Evolutionary conservation across 2,329 filamentous ascomycete species (phyloP).

Genomic region (Trichoderma brevicompactum): DNA sequence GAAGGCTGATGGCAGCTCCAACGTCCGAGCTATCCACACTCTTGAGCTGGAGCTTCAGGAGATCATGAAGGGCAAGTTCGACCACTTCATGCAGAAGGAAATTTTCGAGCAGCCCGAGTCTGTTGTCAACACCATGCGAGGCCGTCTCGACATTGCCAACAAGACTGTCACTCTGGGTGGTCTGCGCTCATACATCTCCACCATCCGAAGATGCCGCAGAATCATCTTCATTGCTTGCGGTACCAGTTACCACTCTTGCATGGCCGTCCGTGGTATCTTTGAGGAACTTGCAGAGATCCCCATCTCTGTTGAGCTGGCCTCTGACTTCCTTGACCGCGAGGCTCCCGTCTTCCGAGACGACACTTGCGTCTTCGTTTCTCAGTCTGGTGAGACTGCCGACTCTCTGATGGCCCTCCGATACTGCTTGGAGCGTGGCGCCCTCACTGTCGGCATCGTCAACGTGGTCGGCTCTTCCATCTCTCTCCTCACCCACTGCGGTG

Average conservation of each 20-base stretch:
- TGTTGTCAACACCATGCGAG: conserved; percentile 99
- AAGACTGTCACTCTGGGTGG: conserved; percentile 96
- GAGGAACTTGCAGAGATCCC: conserved; percentile 98
- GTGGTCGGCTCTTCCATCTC: conserved; percentile 98
- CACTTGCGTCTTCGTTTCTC: conserved; percentile 97
- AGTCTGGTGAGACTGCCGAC: conserved; percentile 98
- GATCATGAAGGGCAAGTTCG: conserved; percentile 99
- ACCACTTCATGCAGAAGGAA: conserved; percentile 99
- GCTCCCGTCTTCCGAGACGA: conserved; percentile 99
- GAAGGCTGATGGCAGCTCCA: conserved; percentile 95
- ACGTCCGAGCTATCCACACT: conserved; percentile 97
- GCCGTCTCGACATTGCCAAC: conserved; percentile 90
- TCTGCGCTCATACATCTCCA: conserved; percentile 92
- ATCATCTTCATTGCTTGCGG: conserved; percentile 99
- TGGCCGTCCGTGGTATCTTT: conserved; percentile 97
- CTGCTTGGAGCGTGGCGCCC: conserved; percentile 94
- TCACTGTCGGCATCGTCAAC: conserved; percentile 98
- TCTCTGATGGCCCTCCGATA: conserved; percentile 96
- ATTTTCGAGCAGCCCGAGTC: conserved; percentile 99
- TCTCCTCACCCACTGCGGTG: conserved; percentile 98
- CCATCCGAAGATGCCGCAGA: conserved; percentile 93
- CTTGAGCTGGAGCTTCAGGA: conserved; percentile 98
- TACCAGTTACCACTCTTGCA: conserved; percentile 98
- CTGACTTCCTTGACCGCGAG: conserved; percentile 95
- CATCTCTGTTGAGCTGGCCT: conserved; percentile 94